Evolutionary conservation across 2,329 filamentous ascomycete species (phyloP).

Genomic region (Colletotrichum salicis): DNA sequence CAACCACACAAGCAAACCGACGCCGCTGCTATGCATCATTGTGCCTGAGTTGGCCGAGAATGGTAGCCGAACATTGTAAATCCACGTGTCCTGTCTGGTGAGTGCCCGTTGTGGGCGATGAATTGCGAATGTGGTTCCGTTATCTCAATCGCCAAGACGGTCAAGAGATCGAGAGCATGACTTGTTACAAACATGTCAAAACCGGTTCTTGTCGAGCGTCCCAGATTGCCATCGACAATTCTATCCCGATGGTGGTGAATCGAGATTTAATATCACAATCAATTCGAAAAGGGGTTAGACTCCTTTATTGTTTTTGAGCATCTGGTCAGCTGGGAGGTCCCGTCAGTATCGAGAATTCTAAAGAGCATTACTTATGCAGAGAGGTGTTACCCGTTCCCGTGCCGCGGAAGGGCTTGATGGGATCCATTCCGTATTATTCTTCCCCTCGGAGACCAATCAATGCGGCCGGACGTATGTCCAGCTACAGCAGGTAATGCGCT

Average conservation of each 20-base stretch:
- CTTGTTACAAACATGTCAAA: not conserved
- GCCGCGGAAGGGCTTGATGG: not conserved
- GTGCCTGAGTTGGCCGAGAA: not conserved
- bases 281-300: constrained; percentile 6
- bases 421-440: not conserved
- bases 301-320: not conserved
- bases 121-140: not conserved
- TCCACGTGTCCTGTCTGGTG: not conserved
- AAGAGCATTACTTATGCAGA: not conserved
- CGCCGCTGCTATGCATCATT: not conserved
- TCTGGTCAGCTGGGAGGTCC: constrained; percentile 7
- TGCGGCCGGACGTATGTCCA: constrained; percentile 28
- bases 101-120: not conserved
- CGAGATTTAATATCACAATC: not conserved
- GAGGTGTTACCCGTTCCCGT: not conserved
- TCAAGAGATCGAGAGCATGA: not conserved
- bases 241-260: not conserved
- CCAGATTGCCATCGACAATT: not conserved
- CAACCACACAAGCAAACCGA: not conserved
- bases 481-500: constrained; percentile 31
- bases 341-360: not conserved
- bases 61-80: not conserved
- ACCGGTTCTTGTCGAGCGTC: not conserved
- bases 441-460: not conserved
- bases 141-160: not conserved